Evolutionary conservation across 2,329 filamentous ascomycete species (phyloP).

Genomic region (Microdochium paspali): DNA sequence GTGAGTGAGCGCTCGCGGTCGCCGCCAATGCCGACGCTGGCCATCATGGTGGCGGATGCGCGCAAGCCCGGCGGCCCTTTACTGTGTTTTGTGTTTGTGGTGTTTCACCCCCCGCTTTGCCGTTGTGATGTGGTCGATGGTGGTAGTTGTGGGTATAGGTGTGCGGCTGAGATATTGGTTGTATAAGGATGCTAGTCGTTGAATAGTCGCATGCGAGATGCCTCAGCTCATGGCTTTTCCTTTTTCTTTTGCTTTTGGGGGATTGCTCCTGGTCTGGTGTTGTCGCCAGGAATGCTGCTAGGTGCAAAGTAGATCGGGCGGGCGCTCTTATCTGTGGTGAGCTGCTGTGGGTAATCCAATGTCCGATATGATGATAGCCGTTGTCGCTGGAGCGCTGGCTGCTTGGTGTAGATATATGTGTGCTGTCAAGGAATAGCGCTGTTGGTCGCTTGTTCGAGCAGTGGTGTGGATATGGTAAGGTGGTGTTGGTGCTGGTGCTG

Average conservation of each 20-base stretch:
- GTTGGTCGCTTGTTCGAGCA: too few relatives aligned
- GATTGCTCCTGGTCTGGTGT: not conserved
- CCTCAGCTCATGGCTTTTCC: not conserved
- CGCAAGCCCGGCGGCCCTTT: not conserved
- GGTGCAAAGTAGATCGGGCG: too few relatives aligned
- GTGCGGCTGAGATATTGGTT: not conserved
- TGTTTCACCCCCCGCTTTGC: too few relatives aligned
- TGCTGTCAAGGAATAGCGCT: not conserved
- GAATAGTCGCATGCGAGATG: not conserved
- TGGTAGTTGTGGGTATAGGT: not conserved
- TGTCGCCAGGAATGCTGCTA: not conserved
- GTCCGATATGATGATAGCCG: too few relatives aligned
- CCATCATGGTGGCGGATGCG: not conserved
- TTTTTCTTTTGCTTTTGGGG: too few relatives aligned
- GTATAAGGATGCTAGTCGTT: not conserved
- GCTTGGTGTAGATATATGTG: too few relatives aligned
- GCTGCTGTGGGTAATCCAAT: too few relatives aligned
- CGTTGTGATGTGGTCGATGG: too few relatives aligned
- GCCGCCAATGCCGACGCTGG: not conserved
- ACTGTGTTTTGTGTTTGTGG: too few relatives aligned
- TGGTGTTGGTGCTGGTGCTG: not conserved
- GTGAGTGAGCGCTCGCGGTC: not conserved
- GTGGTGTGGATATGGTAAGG: not conserved
- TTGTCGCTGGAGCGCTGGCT: too few relatives aligned
- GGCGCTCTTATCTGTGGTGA: too few relatives aligned